These are phyloP conservation scores for Prunus armeniaca DNA, from an alignment of 306 rosid genomes.

Conservation along the genomic window DNA sequence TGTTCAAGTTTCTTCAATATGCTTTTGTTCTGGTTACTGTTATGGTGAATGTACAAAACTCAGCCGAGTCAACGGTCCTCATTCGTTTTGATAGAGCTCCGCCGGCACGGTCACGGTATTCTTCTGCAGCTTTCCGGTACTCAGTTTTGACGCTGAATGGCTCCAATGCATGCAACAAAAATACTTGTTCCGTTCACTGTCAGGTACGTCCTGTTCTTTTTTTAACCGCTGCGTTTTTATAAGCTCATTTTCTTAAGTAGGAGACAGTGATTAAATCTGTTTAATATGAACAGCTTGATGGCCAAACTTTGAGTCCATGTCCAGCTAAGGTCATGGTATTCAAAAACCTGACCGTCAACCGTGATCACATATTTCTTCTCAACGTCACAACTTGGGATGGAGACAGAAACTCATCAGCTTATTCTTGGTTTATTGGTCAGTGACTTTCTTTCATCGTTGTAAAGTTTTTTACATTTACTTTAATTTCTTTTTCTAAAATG, in stretches of 20 bases:
- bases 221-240: neutral
- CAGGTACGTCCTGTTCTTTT: slow-evolving; percentile 23
- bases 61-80: slow-evolving; percentile 43
- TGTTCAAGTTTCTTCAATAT: slow-evolving; percentile 25
- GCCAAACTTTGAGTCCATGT: slow-evolving; percentile 39
- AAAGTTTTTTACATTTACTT: too few relatives aligned
- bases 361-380: slow-evolving; percentile 43
- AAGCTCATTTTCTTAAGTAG: too few relatives aligned
- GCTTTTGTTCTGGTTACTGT: slow-evolving; percentile 24
- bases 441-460: neutral
- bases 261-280: neutral
- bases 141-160: slow-evolving; percentile 39
- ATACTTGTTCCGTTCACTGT: slow-evolving; percentile 45
- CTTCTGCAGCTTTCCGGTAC: slow-evolving; percentile 49
- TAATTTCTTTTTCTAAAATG: neutral
- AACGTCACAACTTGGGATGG: slow-evolving; percentile 43
- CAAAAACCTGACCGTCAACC: slow-evolving; percentile 46
- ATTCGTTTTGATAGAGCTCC: slow-evolving; percentile 44
- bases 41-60: neutral
- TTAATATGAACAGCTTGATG: slow-evolving; percentile 52
- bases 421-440: slow-evolving; percentile 71
- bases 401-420: slow-evolving; percentile 44
- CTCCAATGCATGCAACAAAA: slow-evolving; percentile 47
- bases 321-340: slow-evolving; percentile 27
- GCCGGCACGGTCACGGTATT: slow-evolving; percentile 38